Evolutionary conservation across 352 stramenopile species (phyloP), one percentile per base, ranked within the genome.

Genomic region (Globisporangium solare): DNA sequence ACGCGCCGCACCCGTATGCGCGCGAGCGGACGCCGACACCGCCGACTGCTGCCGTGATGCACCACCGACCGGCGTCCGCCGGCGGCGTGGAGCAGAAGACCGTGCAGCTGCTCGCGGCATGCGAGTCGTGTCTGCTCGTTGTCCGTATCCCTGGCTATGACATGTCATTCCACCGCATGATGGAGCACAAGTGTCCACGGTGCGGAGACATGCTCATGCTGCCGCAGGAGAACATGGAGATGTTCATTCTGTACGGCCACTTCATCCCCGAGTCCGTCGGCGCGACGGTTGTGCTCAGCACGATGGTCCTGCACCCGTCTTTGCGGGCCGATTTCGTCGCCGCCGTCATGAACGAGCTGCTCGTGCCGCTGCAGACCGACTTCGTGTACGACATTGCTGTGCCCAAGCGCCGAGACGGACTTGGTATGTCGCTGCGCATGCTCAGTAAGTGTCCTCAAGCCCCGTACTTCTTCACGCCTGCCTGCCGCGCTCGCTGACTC

Each of bases 341-440:
- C 0, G 71, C 80, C 12, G 74, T 76, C n/a, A 91, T 93, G 80
- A 93, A 93, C 55, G 83, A 93, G 54, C 66, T 93, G 55, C 72
- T 93, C 27, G 79, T 74, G 47, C 76, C 79, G 17, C 60, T 93
- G 51, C 83, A 93, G 64, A 90, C 73, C n/a, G 79, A 89, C 52
- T 91, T 83, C 58, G 80, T 88, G 39, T 93, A 93, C 61, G 83
- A 93, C 54, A 70, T 93, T 31, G 83, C 81, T 10, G 67, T 93
- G 56, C 83, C 83, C 53, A 93, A 93, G 67, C 83, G 83, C 31
- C 63, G 67, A 20, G 83, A 93, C 24, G 83, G 83, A 37, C 70
- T 93, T 24, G 83, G 83, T 63, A 93, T 93, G 83, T 93, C 83
- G 51, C 71, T 93, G 1, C 80, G 83, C n/a, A 93, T 93, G 80